Evolutionary conservation across 495 filamentous ascomycete genomes (phyloP).

Genomic region (Ramalina intermedia): DNA sequence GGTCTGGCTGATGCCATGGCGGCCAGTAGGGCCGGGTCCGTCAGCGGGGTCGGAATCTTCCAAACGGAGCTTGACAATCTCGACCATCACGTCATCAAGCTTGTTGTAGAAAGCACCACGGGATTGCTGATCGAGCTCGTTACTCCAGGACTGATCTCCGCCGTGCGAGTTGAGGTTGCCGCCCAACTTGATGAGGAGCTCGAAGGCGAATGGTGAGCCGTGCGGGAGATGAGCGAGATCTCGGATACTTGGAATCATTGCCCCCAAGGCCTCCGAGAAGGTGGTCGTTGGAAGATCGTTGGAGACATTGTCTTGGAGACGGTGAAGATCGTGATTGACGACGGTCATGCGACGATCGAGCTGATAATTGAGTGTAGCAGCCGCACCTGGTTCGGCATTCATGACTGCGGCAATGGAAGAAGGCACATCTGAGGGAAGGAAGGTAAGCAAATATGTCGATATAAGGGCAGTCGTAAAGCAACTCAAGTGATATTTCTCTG

Average conservation of each 20-base stretch:
- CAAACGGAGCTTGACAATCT: slow-evolving; percentile 28
- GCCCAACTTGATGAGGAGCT: slow-evolving; percentile 36
- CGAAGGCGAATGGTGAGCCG: slow-evolving; percentile 31
- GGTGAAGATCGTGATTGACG: slow-evolving; percentile 39
- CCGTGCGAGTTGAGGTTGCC: slow-evolving; percentile 37
- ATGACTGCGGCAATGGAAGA: slow-evolving; percentile 31
- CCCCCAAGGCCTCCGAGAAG: slow-evolving; percentile 14
- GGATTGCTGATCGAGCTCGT: slow-evolving; percentile 26
- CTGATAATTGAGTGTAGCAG: slow-evolving; percentile 32
- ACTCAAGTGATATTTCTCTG: too few species aligned
- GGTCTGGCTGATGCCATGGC: background rate
- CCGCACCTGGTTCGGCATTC: slow-evolving; percentile 27
- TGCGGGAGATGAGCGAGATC: slow-evolving; percentile 27
- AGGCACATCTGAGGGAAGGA: slow-evolving; percentile 28
- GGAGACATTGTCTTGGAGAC: slow-evolving; percentile 37
- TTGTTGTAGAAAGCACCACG: slow-evolving; percentile 28
- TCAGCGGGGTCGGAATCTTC: slow-evolving; percentile 14
- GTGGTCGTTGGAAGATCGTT: slow-evolving; percentile 31
- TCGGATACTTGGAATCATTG: slow-evolving; percentile 31
- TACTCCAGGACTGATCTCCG: slow-evolving; percentile 27
- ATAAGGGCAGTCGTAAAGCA: too few species aligned
- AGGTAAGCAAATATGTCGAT: background rate
- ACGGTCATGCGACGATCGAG: slow-evolving; percentile 41
- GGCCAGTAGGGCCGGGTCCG: background rate
- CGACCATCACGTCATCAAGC: slow-evolving; percentile 31